Evolutionary conservation across 106 monocot genomes (phyloP), one percentile per base, ranked within the genome.

Genomic region (Agapanthus africanus): DNA sequence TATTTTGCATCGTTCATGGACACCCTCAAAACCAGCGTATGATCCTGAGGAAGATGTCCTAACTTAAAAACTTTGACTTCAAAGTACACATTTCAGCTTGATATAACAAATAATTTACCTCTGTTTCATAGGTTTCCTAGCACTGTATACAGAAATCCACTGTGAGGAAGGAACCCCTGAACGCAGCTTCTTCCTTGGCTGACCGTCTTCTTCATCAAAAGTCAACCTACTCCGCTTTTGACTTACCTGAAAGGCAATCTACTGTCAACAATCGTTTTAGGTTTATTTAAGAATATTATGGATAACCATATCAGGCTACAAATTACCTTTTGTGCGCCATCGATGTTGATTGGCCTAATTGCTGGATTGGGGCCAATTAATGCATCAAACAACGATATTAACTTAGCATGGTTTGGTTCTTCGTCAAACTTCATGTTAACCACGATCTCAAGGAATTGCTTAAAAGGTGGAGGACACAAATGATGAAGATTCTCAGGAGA

Each of bases 81-180:
- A 41, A 41, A 41, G 40, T 7, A 41, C 6, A 13, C 40, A n/a
- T n/a, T 13, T 41, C 40, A 41, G 13, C 13, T 7, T 41, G 40
- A 41, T 7, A 41, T 13, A 41, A 13, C 9, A 51, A 51, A 7
- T 32, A n/a, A 28, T 7, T 5, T 63, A 93, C 93, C 93, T 85
- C 47, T 93, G 93, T 46, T 93, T 93, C 93, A 93, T 93, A 31
- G 93, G 93, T 6, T 21, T 69, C 41, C 83, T 83, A 5, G 93
- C 88, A 86, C 88, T 93, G 39, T 93, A 93, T 25, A 93, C 85
- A 22, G 88, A 88, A 37, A 93, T 93, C 93, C 93, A 88, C 54
- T 93, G 93, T 37, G 79, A 79, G 15, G 85, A 85, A 47, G 93
- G 88, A 63, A 78, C 81, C 35, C 93, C 93, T 39, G 83, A 21